Conservation (phyloP, 2,329 filamentous ascomycete genomes). For the Lasiodiplodia sp. region DNA sequence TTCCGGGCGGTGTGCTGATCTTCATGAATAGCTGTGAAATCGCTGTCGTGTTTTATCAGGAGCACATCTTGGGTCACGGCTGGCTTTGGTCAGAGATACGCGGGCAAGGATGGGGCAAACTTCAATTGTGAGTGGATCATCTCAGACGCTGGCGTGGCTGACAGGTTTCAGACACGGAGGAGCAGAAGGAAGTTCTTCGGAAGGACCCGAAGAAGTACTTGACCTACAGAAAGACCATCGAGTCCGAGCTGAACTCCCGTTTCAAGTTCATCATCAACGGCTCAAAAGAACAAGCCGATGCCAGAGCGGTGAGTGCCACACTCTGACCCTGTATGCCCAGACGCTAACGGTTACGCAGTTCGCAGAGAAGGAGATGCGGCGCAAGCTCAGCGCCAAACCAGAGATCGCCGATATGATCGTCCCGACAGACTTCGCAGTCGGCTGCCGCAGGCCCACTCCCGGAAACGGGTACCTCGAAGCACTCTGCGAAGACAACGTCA, state of each 20-base stretch:
- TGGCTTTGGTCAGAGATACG: conserved; percentile 53
- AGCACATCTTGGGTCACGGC: conserved; percentile 61
- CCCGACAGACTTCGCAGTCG: conserved; percentile 46
- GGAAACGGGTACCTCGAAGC: conserved; percentile 45
- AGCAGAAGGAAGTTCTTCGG: background rate
- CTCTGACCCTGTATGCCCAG: background rate
- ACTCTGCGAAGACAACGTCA: conserved; percentile 41
- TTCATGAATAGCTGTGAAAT: background rate
- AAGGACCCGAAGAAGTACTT: background rate
- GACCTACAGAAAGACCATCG: conserved; percentile 20
- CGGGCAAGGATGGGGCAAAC: conserved; percentile 50
- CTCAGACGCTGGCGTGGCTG: too few relatives aligned
- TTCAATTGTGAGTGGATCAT: conserved; percentile 40
- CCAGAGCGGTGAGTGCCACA: conserved; percentile 36
- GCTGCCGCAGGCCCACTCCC: conserved; percentile 41
- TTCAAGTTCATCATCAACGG: conserved; percentile 17
- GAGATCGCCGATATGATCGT: conserved; percentile 55
- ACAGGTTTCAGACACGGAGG: background rate
- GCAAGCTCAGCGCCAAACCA: conserved; percentile 49
- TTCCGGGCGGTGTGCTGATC: rapidly evolving
- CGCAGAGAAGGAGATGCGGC: conserved; percentile 47
- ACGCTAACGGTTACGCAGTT: conserved; percentile 42
- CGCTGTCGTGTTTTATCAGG: conserved; percentile 58
- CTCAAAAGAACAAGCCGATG: conserved; percentile 50
- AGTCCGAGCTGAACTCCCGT: conserved; percentile 23